Conservation (phyloP, 805 yeast species). For the Candida rishiriensis region DNA sequence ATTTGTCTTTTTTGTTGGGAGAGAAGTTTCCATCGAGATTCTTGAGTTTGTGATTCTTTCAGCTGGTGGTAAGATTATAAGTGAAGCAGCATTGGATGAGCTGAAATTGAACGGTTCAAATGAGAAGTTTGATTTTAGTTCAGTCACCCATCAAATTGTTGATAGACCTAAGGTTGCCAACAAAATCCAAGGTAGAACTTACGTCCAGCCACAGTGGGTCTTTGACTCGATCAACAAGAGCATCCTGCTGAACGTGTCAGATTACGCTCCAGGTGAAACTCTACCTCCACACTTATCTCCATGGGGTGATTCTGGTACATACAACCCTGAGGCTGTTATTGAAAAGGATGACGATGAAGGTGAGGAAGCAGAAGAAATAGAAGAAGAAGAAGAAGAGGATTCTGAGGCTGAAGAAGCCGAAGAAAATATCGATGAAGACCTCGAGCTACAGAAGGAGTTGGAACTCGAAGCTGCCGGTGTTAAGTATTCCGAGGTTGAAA, state of each 20-base stretch:
- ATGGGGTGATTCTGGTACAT: constrained; percentile 95
- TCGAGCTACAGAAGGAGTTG: constrained; percentile 69
- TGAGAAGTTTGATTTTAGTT: constrained; percentile 51
- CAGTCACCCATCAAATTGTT: constrained; percentile 87
- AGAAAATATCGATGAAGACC: constrained; percentile 50
- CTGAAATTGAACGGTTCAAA: constrained; percentile 44
- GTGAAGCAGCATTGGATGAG: constrained; percentile 86
- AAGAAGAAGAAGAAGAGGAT: constrained; percentile 46
- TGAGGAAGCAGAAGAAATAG: constrained; percentile 41
- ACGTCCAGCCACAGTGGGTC: constrained; percentile 97
- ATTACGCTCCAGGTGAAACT: constrained; percentile 90
- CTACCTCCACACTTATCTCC: constrained; percentile 97
- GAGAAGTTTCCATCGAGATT: constrained; percentile 92
- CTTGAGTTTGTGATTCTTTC: constrained; percentile 83
- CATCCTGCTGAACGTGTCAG: constrained; percentile 67
- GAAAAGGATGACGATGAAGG: constrained; percentile 38
- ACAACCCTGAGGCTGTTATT: constrained; percentile 67
- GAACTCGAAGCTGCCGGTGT: constrained; percentile 91
- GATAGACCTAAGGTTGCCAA: constrained; percentile 82
- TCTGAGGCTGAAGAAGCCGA: constrained; percentile 51
- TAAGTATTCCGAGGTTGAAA: constrained; percentile 57
- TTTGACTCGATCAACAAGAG: constrained; percentile 86
- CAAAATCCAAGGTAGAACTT: constrained; percentile 87
- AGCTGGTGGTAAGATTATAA: constrained; percentile 78
- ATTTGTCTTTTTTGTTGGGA: constrained; percentile 81